Base-by-base conservation (phyloP, 2,329 filamentous ascomycete genomes). In the Pseudocercospora pini-densiflorae region DNA sequence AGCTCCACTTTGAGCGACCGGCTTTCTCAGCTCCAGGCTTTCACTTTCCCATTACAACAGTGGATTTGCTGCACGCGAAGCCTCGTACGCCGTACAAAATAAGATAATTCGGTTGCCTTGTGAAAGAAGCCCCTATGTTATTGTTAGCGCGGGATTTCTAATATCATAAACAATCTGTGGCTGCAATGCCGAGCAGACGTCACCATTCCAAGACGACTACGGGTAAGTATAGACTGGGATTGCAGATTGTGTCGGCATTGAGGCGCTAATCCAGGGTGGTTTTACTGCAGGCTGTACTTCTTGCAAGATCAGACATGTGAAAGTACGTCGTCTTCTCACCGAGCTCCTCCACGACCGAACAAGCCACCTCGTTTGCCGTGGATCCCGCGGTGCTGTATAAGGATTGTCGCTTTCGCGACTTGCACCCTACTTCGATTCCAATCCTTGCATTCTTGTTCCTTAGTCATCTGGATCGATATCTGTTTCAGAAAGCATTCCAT, bases 261-360 rank as follows among this genome's bases (percentile, higher is more conserved):
- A 40, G 36, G 19, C 51, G 51, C 51, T 54, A 29, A 54, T 29
- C 51, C 51, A 24, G 51, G 24, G 31, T 29, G 16, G 2, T 51
- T 24, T 12, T 23, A 23, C 47, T 24, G 23, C 6, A 29, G 51
- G 51, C 51, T 54, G 51, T 29, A 54, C 51, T 6, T 59, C 69
- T 24, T 76, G 74, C 67, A 76, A 76, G 66, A 64, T 64, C 5
- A 60, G 74, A 54, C 70, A 72, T 29, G 73, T 76, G n/a, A 76
- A 75, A 70, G 74, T 74, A 68, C 27, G 71, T 58, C 14, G 51
- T n/a, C 24, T 54, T 12, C 51, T 27, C 12, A 10, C 23, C 45
- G 45, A 21, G 12, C 16, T 49, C 36, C 36, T 40, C 36, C 36
- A 5, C 36, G 36, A n/a, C 36, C 36, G 14, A 40, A n/a, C 7